A percentile compares a stretch with the other conserved stretches of the same genome.
These are phyloP conservation scores for Fusarium palustre DNA, from an alignment of 2,329 filamentous ascomycete species.

Conservation along the genomic window DNA sequence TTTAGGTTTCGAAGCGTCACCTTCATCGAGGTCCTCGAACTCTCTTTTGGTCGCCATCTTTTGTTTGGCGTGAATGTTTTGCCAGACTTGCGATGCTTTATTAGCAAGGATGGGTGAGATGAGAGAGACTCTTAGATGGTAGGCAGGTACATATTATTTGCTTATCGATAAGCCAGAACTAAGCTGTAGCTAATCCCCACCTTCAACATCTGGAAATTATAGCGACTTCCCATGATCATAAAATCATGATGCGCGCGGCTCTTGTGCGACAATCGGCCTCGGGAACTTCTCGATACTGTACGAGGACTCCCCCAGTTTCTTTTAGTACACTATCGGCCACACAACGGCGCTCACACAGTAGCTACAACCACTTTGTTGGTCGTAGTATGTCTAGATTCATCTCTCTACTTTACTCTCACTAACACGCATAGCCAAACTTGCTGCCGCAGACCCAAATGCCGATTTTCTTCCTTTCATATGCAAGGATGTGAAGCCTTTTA, in stretches of 20 bases:
- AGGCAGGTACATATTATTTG: conserved; percentile 15
- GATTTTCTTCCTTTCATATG: conserved; percentile 30
- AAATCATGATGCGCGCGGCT: conserved; percentile 50
- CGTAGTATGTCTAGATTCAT: conserved; percentile 43
- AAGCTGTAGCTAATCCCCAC: conserved; percentile 29
- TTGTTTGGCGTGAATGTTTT: conserved; percentile 1
- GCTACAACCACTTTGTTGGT: conserved; percentile 54
- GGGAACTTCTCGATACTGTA: not conserved
- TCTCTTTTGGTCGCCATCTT: conserved; percentile 55
- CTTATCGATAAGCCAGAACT: conserved; percentile 41
- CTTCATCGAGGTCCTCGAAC: conserved; percentile 48
- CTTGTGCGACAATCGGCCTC: conserved; percentile 44
- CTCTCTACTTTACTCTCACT: conserved; percentile 8
- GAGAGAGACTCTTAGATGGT: conserved; percentile 19
- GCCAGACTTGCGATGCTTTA: conserved; percentile 15
- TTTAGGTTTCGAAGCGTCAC: conserved; percentile 45
- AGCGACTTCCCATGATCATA: conserved; percentile 41
- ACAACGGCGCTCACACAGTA: conserved; percentile 48
- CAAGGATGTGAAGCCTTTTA: conserved; percentile 51
- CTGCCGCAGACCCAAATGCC: not conserved
- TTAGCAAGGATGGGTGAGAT: conserved; percentile 7
- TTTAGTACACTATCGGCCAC: conserved; percentile 15
- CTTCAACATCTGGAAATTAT: conserved; percentile 6
- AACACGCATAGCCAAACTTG: conserved; percentile 28
- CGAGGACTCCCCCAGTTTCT: not conserved